Conservation (phyloP, 1,284 basidiomycete genomes). For the Pseudozyma thailandica region DNA sequence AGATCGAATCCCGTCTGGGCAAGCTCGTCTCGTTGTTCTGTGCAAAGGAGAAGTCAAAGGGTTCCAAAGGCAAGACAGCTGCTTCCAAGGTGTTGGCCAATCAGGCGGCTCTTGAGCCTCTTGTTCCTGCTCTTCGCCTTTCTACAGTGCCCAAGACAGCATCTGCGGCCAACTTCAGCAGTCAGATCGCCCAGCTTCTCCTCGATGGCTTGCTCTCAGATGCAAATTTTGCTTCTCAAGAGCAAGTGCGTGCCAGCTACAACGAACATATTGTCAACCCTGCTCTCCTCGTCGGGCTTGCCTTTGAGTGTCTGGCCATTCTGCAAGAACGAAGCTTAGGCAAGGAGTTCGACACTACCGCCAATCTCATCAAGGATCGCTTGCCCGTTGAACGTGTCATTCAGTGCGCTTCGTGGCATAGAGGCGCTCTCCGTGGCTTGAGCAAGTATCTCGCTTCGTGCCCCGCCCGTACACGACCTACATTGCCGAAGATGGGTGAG, state of each 20-base stretch:
- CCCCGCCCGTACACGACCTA: slow-evolving; percentile 20
- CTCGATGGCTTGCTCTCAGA: slow-evolving; percentile 31
- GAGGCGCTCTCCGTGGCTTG: slow-evolving; percentile 28
- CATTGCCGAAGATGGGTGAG: slow-evolving; percentile 23
- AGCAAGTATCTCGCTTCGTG: slow-evolving; percentile 40
- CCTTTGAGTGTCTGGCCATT: slow-evolving; percentile 36
- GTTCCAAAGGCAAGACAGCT: slow-evolving; percentile 9
- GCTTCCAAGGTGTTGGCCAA: slow-evolving; percentile 9
- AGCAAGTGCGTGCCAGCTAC: slow-evolving; percentile 27
- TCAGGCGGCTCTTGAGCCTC: slow-evolving; percentile 25
- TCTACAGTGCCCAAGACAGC: slow-evolving; percentile 27
- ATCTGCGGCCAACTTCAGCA: slow-evolving; percentile 13
- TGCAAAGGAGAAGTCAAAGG: neutral
- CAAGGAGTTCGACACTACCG: slow-evolving; percentile 21
- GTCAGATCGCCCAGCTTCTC: slow-evolving; percentile 29
- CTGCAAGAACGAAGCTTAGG: slow-evolving; percentile 30
- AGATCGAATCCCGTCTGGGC: slow-evolving; percentile 30
- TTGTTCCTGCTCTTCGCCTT: slow-evolving; percentile 43
- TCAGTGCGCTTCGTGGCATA: slow-evolving; percentile 44
- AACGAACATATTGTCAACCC: slow-evolving; percentile 37
- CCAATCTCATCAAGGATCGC: slow-evolving; percentile 20
- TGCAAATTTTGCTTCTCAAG: slow-evolving; percentile 15
- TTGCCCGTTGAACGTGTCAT: slow-evolving; percentile 24
- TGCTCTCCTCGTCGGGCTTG: slow-evolving; percentile 32
- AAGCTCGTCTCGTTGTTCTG: slow-evolving; percentile 34